Percentiles rank a stretch among this genome's conserved stretches.
phyloP scores from a whole-genome alignment of 2,329 filamentous ascomycete genomes.

The Orbilia oligospora region DNA sequence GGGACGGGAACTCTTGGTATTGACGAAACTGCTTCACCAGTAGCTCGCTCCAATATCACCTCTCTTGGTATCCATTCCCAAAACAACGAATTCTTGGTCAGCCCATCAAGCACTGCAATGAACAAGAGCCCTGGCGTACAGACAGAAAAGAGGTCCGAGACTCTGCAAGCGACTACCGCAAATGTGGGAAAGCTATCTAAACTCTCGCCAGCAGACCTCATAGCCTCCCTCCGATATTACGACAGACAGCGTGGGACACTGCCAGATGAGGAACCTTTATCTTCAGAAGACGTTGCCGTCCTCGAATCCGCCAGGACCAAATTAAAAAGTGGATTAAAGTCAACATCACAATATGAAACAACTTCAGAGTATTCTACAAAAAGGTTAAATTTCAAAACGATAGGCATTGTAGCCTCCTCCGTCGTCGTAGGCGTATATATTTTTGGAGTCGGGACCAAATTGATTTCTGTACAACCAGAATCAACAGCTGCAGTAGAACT shows the following conservation, averaged over 20 bases:
- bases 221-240: slow-evolving; percentile 56
- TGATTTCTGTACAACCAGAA: slow-evolving; percentile 40
- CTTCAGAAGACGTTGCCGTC: slow-evolving; percentile 39
- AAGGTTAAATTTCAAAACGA: slow-evolving; percentile 13
- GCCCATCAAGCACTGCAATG: neutral
- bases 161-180: too few relatives aligned
- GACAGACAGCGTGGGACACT: slow-evolving; percentile 39
- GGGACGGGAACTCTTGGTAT: neutral
- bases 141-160: neutral
- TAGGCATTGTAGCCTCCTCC: slow-evolving; percentile 23
- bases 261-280: slow-evolving; percentile 57
- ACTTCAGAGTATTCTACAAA: neutral
- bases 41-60: neutral
- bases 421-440: slow-evolving; percentile 30
- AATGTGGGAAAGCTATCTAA: slow-evolving; percentile 4
- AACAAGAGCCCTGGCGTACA: neutral
- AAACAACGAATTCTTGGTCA: neutral
- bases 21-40: neutral
- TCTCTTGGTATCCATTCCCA: neutral
- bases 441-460: slow-evolving; percentile 43
- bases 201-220: slow-evolving; percentile 56
- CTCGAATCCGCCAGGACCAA: slow-evolving; percentile 35
- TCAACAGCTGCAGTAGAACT: slow-evolving; percentile 42
- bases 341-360: slow-evolving; percentile 1
- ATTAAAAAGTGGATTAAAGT: slow-evolving; percentile 3